Base-by-base conservation (phyloP, 2,329 filamentous ascomycete genomes). In the Rutstroemia sp. region DNA sequence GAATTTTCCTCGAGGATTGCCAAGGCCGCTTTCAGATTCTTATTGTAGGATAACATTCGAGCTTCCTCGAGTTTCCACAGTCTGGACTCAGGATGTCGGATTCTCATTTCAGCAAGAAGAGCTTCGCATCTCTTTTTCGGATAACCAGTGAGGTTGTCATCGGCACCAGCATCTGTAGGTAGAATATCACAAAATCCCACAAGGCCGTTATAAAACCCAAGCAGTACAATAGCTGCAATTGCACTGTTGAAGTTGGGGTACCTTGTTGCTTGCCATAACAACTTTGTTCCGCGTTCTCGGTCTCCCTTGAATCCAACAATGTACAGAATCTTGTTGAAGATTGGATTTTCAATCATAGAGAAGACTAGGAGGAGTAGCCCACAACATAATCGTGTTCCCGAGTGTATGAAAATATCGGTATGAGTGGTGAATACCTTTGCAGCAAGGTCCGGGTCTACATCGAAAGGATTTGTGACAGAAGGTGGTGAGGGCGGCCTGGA, bases 221-320 rank as follows among this genome's bases (percentile, higher is more conserved):
- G 78, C 0, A 96, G 75, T 25, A 89, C 81, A 42, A 97, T 78
- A 0, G 87, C 89, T 0, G 92, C 86, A 68, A 97, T 86, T 6
- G 89, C 92, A n/a, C 92, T 92, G 67, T 96, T 95, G 66, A 97
- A 81, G 69, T 96, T 96, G 60, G 85, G 74, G 69, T 92, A 94
- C 50, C 85, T 84, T 21, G 89, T 91, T 12, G 90, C 89, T 68
- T 89, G 85, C 94, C 94, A 99, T 4, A 99, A 82, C 82, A 96
- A 87, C 41, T 80, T 78, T 34, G 96, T 78, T 9, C 92, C 94
- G 41, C 86, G 80, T 60, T 89, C 83, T 45, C 92, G 86, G 69
- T 97, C 92, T 34, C 94, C 94, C 59, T 83, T 85, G 73, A 97
- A 97, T 1, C 94, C 94, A 30, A 96, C 87, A 44, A 97, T 86